A percentile compares a stretch with the other conserved stretches of the same genome.
Conservation (phyloP, 2,329 filamentous ascomycete species). For the Aspergillus latus region DNA sequence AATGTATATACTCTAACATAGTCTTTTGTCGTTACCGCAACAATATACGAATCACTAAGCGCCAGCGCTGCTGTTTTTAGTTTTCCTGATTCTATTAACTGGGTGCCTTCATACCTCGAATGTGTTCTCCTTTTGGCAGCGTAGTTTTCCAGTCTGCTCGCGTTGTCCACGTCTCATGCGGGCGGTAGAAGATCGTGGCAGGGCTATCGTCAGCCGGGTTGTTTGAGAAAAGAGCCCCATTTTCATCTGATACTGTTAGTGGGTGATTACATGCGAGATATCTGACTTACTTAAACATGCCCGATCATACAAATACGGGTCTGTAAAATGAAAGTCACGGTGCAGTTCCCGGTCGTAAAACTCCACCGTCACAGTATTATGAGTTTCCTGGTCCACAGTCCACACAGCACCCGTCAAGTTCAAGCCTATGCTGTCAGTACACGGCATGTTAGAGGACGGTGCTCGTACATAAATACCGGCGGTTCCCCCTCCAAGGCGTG, state of each 20-base stretch:
- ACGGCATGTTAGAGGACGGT: not conserved
- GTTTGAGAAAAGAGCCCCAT: slow-evolving; percentile 82
- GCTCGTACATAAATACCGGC: slow-evolving; percentile 75
- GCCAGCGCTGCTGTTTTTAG: slow-evolving; percentile 64
- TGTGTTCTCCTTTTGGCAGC: slow-evolving; percentile 81
- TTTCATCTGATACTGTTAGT: slow-evolving; percentile 56
- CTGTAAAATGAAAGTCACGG: slow-evolving; percentile 95
- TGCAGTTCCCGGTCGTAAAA: slow-evolving; percentile 95
- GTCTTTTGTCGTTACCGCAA: slow-evolving; percentile 79
- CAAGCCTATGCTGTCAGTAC: slow-evolving; percentile 51
- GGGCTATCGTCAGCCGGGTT: slow-evolving; percentile 66
- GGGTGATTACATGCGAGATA: not conserved
- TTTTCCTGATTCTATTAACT: not conserved
- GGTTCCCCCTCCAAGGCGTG: slow-evolving; percentile 92
- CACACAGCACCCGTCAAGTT: slow-evolving; percentile 94
- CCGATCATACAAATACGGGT: slow-evolving; percentile 94
- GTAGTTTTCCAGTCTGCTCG: slow-evolving; percentile 86
- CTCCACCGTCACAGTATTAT: slow-evolving; percentile 92
- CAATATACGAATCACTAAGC: slow-evolving; percentile 85
- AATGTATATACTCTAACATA: slow-evolving; percentile 93
- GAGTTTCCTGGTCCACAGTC: slow-evolving; percentile 92
- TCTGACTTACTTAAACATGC: slow-evolving; percentile 67
- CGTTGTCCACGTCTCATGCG: slow-evolving; percentile 94
- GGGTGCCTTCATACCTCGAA: slow-evolving; percentile 51
- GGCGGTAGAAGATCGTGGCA: slow-evolving; percentile 89